These are phyloP conservation scores for Zancudomyces culisetae DNA, from an alignment of 371 early-diverging fungal species.

Conservation along the genomic window DNA sequence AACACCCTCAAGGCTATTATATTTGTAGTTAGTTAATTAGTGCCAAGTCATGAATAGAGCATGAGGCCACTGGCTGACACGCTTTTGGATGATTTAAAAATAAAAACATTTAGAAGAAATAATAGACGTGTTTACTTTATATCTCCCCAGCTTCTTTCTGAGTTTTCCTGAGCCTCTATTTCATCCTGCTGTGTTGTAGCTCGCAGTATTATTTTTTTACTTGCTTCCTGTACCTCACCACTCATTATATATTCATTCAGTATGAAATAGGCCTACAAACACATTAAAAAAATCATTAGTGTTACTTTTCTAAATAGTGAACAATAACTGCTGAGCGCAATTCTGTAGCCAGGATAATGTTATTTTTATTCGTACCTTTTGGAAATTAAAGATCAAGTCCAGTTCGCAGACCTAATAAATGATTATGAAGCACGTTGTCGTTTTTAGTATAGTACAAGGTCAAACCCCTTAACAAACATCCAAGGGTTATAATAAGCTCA, in stretches of 20 bases:
- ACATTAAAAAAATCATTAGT: no score
- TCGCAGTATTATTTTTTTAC: slow-evolving; percentile 55
- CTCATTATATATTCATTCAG: slow-evolving; percentile 66
- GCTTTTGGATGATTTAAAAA: neutral
- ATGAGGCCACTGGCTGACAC: neutral
- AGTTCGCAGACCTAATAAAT: slow-evolving; percentile 42
- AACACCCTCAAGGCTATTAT: slow-evolving; percentile 21
- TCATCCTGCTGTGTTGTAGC: slow-evolving; percentile 56
- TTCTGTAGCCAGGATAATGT: no score
- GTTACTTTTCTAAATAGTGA: no score
- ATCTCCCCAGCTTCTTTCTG: slow-evolving; percentile 26
- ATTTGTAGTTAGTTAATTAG: neutral
- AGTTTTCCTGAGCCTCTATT: slow-evolving; percentile 44
- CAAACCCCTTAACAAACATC: no score
- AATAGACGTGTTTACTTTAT: slow-evolving; percentile 11
- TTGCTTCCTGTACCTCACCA: slow-evolving; percentile 67
- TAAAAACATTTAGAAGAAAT: neutral
- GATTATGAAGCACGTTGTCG: neutral
- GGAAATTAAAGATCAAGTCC: slow-evolving; percentile 74
- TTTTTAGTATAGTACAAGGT: neutral
- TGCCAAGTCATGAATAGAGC: neutral
- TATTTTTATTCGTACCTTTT: no score
- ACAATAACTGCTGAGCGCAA: no score
- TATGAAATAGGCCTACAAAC: slow-evolving; percentile 48
- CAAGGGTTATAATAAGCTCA: slow-evolving; percentile 8